Evolutionary conservation across 177 flowering plant species (phyloP), one percentile per base, ranked within the genome.

Genomic region (Vitis hybrid): DNA sequence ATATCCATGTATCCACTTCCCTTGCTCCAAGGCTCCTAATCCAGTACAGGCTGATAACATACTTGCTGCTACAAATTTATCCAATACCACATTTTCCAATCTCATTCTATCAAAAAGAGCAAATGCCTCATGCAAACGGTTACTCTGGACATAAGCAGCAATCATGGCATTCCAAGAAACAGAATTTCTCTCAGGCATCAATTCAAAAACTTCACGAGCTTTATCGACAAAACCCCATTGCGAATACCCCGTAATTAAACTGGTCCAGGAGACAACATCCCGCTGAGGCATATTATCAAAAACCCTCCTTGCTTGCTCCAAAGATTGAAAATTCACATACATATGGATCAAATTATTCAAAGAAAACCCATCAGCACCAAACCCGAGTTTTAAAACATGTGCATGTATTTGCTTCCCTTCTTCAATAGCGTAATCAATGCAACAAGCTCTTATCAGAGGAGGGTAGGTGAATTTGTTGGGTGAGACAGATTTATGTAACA

Each of bases 161-260:
- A 90, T 85, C 87, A 88, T 83, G 5, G 92, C 89, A 80, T 78
- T 90, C 92, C 92, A 90, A 49, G 91, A 85, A 2, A 88, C 81
- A 51, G 82, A 84, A 77, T 90, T 90, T 70, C 83, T 86, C 53
- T 76, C 74, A 6, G 94, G 92, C 85, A 84, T 87, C 51, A 77
- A 79, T 78, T 85, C 76, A 58, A 90, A 90, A 45, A 76, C 66
- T 63, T 73, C 62, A 64, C 83, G 78, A 29, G 93, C 88, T 53
- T 72, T 50, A 0, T 67, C 74, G 10, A 90, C 55, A 20, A 82
- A 79, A 6, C 93, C 91, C 29, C 62, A 55, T 71, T 84, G 89
- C 1, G 91, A 89, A 75, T 78, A 83, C 12, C 94, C 94, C 74
- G 84, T 81, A 13, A 86, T 76, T 89, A 89, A 84, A 70, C 74